Conservation (phyloP, 306 rosid genomes). For the Amphicarpaea edgeworthii region DNA sequence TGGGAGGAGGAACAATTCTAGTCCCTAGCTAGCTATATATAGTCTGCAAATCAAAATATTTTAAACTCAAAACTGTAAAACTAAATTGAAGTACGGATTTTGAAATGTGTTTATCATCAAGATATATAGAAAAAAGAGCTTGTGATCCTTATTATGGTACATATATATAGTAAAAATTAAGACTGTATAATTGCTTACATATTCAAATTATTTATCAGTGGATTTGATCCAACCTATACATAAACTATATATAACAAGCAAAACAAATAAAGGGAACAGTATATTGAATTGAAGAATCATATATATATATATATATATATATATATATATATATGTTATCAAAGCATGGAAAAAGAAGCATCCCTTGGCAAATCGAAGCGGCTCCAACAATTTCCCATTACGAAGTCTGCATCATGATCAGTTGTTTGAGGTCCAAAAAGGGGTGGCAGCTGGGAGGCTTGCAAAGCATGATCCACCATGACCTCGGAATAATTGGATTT, state of each 20-base stretch:
- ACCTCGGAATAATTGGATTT: slow-evolving; percentile 56
- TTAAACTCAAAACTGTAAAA: not conserved
- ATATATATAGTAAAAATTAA: slow-evolving; percentile 33
- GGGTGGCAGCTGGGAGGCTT: slow-evolving; percentile 50
- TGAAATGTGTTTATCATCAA: slow-evolving; percentile 2
- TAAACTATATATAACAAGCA: slow-evolving; percentile 29
- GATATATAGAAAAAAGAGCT: not conserved
- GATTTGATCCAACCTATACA: slow-evolving; percentile 46
- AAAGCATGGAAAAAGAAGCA: slow-evolving; percentile 60
- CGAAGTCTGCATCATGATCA: slow-evolving; percentile 58
- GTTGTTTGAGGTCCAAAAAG: slow-evolving; percentile 53
- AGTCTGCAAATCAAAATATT: not conserved
- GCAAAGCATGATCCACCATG: slow-evolving; percentile 56
- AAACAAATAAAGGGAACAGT: slow-evolving; percentile 26
- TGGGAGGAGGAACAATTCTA: not conserved
- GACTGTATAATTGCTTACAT: slow-evolving; percentile 19
- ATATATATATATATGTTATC: too few relatives aligned
- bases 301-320: too few relatives aligned
- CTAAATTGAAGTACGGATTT: not conserved
- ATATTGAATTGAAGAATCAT: slow-evolving; percentile 35
- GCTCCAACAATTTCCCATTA: slow-evolving; percentile 64
- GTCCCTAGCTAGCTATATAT: too few relatives aligned
- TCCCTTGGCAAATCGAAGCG: slow-evolving; percentile 71
- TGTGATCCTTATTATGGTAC: not conserved
- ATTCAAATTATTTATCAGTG: slow-evolving; percentile 43